Evolutionary conservation across 345 rosid genomes (phyloP).

Genomic region (Reutealis trisperma): DNA sequence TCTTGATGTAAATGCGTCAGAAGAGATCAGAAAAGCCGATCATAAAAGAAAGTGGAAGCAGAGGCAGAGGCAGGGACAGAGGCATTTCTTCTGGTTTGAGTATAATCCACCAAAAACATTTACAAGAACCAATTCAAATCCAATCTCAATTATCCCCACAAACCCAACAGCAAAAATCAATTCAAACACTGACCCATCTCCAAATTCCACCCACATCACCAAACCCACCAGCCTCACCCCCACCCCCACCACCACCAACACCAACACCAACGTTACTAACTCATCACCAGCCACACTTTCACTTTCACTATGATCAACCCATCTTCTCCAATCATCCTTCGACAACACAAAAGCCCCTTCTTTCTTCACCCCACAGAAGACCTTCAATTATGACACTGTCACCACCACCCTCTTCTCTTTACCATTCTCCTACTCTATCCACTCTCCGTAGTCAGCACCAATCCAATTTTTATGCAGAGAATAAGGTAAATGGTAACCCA

Average conservation of each 20-base stretch:
- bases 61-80: not conserved
- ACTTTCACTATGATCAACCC: constrained; percentile 29
- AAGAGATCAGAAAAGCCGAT: constrained; percentile 26
- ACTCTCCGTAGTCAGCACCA: constrained; percentile 28
- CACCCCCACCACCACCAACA: constrained; percentile 39
- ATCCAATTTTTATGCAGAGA: not conserved
- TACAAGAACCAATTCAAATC: not conserved
- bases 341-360: constrained; percentile 19
- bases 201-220: constrained; percentile 20
- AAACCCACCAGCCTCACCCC: too few relatives aligned
- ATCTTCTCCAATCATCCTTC: constrained; percentile 22
- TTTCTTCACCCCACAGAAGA: constrained; percentile 52
- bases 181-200: constrained; percentile 24
- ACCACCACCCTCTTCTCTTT: constrained; percentile 21
- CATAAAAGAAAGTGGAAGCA: constrained; percentile 15
- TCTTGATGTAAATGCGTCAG: constrained; percentile 36
- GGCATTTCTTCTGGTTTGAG: constrained; percentile 10
- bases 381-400: constrained; percentile 44
- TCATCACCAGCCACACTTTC: constrained; percentile 8
- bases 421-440: constrained; percentile 38
- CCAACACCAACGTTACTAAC: constrained; percentile 21
- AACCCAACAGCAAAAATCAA: constrained; percentile 4
- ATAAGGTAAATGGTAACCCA: constrained; percentile 19
- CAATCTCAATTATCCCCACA: not conserved
- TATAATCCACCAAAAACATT: not conserved